Evolutionary conservation across 805 yeast species (phyloP).

Genomic region (Sugiyamaella qingdaonensis): DNA sequence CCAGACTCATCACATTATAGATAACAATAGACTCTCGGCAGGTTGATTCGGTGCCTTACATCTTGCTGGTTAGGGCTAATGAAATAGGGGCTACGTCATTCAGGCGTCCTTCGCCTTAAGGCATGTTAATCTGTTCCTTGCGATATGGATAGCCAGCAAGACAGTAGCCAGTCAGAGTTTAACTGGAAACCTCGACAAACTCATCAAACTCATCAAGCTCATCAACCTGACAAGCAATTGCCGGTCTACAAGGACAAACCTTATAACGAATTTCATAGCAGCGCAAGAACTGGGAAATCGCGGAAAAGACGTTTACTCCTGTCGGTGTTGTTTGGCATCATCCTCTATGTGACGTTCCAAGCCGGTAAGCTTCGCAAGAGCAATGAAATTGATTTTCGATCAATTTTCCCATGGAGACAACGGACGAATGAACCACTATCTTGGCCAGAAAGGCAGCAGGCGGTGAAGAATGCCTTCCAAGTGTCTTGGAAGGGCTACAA

Average conservation of each 20-base stretch:
- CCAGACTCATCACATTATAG: neutral
- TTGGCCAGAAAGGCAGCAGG: conserved; percentile 50
- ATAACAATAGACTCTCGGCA: neutral
- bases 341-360: conserved; percentile 41
- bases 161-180: neutral
- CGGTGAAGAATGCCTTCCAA: conserved; percentile 63
- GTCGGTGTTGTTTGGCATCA: conserved; percentile 39
- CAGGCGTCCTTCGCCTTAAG: neutral
- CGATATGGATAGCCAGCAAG: neutral
- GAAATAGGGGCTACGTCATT: too few species aligned
- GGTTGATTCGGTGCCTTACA: neutral
- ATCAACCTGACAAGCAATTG: conserved; percentile 24
- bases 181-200: conserved; percentile 4
- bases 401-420: conserved; percentile 5
- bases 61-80: neutral
- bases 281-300: neutral
- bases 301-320: conserved; percentile 39
- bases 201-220: neutral
- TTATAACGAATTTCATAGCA: conserved; percentile 10
- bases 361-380: conserved; percentile 19
- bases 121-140: neutral
- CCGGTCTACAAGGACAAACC: conserved; percentile 57
- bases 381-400: neutral
- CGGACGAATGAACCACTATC: conserved; percentile 9
- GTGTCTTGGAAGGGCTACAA: conserved; percentile 77